phyloP scores from a whole-genome alignment of 306 rosid species.

The Vicia sativa region DNA sequence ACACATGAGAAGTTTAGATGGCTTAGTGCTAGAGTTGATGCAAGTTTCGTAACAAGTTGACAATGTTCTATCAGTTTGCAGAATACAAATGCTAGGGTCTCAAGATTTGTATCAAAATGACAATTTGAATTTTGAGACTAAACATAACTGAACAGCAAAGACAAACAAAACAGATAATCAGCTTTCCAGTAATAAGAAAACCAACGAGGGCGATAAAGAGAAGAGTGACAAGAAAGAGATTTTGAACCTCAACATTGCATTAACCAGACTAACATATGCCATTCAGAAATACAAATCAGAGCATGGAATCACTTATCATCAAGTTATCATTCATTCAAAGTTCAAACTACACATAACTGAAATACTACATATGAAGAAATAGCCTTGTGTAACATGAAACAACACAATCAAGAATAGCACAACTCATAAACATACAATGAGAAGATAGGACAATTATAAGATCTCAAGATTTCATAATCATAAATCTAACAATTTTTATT shows the following conservation, averaged over 20 bases:
- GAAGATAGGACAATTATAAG: neutral
- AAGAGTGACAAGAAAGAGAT: neutral
- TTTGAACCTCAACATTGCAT: neutral
- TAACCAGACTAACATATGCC: neutral
- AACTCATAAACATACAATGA: neutral
- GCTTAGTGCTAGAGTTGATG: neutral
- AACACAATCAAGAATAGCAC: neutral
- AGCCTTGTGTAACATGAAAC: neutral
- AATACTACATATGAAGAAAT: neutral
- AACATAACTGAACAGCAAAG: neutral
- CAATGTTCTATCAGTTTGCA: neutral
- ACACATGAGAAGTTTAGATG: neutral
- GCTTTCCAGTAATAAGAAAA: no score
- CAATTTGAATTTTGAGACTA: constrained; percentile 11
- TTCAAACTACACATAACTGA: neutral
- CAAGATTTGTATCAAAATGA: neutral
- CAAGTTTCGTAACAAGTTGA: neutral
- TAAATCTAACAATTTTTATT: constrained; percentile 42
- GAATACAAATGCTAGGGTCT: neutral
- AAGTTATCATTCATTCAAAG: neutral
- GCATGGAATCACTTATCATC: neutral
- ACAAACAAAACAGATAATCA: no score
- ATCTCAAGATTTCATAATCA: constrained; percentile 6
- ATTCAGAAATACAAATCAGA: neutral
- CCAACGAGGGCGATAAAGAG: no score